A percentile compares a stretch with the other conserved stretches of the same genome.
Evolutionary conservation across 148 eudicot genomes (phyloP).

Genomic region (Spergularia marina): DNA sequence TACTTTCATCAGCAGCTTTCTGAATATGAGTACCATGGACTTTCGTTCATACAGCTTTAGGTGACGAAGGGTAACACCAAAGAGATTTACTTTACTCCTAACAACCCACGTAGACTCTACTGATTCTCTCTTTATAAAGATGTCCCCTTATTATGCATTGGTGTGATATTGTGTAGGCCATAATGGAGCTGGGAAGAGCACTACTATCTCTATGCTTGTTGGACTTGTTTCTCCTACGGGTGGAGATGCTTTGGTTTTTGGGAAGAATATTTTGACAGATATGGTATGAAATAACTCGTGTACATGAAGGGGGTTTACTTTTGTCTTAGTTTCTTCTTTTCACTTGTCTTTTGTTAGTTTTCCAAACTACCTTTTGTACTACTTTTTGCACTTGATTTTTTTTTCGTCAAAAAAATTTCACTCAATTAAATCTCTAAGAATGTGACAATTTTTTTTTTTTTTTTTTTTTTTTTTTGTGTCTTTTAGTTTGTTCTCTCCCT

Average conservation of each 20-base stretch:
- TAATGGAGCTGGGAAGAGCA: conserved; percentile 99
- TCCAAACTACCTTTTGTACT: too few relatives aligned
- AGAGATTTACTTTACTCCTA: not conserved
- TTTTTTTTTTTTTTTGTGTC: too few relatives aligned
- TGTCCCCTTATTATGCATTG: not conserved
- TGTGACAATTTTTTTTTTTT: too few relatives aligned
- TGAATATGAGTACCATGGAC: not conserved
- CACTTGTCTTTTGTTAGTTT: too few relatives aligned
- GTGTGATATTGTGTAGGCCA: conserved; percentile 49
- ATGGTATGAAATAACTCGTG: conserved; percentile 48
- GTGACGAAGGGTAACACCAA: not conserved
- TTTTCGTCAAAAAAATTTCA: too few relatives aligned
- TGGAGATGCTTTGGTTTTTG: conserved; percentile 93
- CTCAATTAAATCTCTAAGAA: too few relatives aligned
- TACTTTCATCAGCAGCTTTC: not conserved
- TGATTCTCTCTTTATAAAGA: not conserved
- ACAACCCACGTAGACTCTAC: not conserved
- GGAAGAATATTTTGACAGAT: conserved; percentile 78
- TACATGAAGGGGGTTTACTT: too few relatives aligned
- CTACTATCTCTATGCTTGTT: conserved; percentile 97
- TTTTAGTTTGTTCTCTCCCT: too few relatives aligned
- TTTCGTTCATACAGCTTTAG: not conserved
- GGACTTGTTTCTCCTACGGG: conserved; percentile 89
- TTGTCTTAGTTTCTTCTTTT: too few relatives aligned
- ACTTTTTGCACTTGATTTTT: too few relatives aligned